Base-by-base conservation (phyloP, 1,139 yeast genomes). In the Meyerozyma carpophila region DNA sequence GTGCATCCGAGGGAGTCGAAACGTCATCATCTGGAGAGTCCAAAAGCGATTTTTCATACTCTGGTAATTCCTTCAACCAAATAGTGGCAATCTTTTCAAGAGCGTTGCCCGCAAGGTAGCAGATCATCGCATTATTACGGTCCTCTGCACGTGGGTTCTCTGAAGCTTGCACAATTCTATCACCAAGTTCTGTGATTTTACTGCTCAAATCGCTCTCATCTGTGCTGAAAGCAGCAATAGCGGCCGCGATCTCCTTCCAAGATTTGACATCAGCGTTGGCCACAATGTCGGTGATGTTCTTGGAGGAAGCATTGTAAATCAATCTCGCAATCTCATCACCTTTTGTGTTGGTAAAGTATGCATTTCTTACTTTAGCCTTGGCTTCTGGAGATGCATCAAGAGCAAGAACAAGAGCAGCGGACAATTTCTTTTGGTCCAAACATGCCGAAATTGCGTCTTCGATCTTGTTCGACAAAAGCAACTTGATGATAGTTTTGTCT, bases 341-440 rank as follows among this genome's bases (percentile, higher is more conserved):
- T 13, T 81, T 81, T 51, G 77, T 68, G 55, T 80, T 77, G 37
- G 73, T 59, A 62, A 90, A 84, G 61, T 84, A 93, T 14, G 84
- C 83, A 54, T 78, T 75, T 57, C 78, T 82, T 2, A 86, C 97
- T 55, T 80, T 79, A 43, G 75, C 72, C 54, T 85, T 84, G 55
- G 83, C 68, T 16, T 56, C 56, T 18, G 76, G 79, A n/a, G 82
- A 63, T 3, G 85, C 86, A 56, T 83, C 84, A 55, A 87, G 66
- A 0, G 98, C 88, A 48, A 94, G 74, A 37, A 91, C 70, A 52
- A 91, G 75, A 3, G 98, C 97, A 59, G 93, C 98, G 20, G 78
- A 65, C 34, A 89, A 66, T 46, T 78, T 76, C 44, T 78, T 84
- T 41, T 79, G 77, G 42, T 79, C 74, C 47, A 94, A 69, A 50